Evolutionary conservation across 257 asterid species (phyloP), one percentile per base, ranked within the genome.

Genomic region (Capsicum rhomboideum): DNA sequence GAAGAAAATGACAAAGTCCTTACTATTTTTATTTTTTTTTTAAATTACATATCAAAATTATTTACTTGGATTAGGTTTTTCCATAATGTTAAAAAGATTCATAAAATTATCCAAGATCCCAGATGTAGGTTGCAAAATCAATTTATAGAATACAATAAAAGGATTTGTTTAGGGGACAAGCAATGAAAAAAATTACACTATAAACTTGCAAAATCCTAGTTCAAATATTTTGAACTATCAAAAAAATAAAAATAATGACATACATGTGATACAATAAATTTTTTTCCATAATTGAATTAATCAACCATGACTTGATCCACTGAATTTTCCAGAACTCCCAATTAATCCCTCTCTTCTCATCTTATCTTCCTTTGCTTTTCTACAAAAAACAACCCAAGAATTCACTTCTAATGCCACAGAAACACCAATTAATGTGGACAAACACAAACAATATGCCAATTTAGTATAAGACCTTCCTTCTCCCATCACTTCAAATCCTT

Each of bases 361-460:
- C 88, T 94, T 92, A 21, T 94, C 98, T 58, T 96, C 99, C 87
- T 94, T 94, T 0, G 97, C 88, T 64, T 92, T 96, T 68, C 98
- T 90, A 81, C 98, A 96, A 69, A 94, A 94, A 59, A 94, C 79
- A 40, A 94, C 98, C 99, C 99, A 96, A 52, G 98, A 86, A 87
- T 96, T 96, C 86, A 96, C 98, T 83, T 96, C 99, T 86, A 96
- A 59, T 0, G 97, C 99, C 55, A 96, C 68, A 83, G 93, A 90
- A 34, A 90, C 52, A 1, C 99, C 99, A 53, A 92, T 28, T 88
- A 96, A 58, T 10, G 98, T 91, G 0, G 98, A 92, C 83, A 96
- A 75, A 29, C 94, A 89, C 88, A 96, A 79, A 59, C 98, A 92
- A 67, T 94, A 96, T 0, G 53, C 98, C 85, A 96, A 84, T 79